phyloP scores from a whole-genome alignment of 1,139 yeast species.

The Candida sp. region DNA sequence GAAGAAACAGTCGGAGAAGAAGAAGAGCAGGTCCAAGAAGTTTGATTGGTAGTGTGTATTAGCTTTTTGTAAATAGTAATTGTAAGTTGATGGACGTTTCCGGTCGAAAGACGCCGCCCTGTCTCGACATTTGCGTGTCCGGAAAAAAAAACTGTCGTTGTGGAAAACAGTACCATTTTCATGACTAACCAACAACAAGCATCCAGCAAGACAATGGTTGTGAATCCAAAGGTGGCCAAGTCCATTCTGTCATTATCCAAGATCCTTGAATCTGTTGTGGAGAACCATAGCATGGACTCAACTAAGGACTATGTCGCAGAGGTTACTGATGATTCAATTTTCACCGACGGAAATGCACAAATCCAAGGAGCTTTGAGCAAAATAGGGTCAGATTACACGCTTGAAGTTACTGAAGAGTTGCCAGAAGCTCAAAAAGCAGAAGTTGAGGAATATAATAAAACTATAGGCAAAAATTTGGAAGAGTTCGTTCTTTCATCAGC shows the following conservation, averaged over 20 bases:
- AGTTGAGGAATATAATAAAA: conserved; percentile 21
- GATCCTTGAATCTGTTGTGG: neutral
- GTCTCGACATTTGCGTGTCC: neutral
- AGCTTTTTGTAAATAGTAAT: neutral
- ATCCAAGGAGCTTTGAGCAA: conserved; percentile 5
- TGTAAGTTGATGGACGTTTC: neutral
- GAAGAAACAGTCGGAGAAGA: conserved; percentile 57
- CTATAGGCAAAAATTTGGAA: conserved; percentile 18
- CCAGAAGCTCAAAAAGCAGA: conserved; percentile 39
- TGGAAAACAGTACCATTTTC: neutral
- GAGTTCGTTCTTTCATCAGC: conserved; percentile 22
- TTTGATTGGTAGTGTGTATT: conserved; percentile 27
- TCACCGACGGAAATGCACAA: neutral
- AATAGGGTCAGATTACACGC: conserved; percentile 3
- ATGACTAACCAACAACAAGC: neutral
- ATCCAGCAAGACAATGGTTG: neutral
- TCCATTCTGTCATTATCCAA: neutral
- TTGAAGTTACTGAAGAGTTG: conserved; percentile 32
- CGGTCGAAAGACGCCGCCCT: too few species aligned
- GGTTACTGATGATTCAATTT: conserved; percentile 5
- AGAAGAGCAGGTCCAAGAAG: conserved; percentile 48
- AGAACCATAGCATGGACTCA: neutral
- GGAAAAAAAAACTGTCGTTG: neutral
- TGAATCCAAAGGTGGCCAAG: conserved; percentile 2
- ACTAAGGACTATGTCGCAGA: conserved; percentile 6